These are phyloP conservation scores for Stenocarpella maydis DNA, from an alignment of 2,329 filamentous ascomycete species.

Conservation along the genomic window DNA sequence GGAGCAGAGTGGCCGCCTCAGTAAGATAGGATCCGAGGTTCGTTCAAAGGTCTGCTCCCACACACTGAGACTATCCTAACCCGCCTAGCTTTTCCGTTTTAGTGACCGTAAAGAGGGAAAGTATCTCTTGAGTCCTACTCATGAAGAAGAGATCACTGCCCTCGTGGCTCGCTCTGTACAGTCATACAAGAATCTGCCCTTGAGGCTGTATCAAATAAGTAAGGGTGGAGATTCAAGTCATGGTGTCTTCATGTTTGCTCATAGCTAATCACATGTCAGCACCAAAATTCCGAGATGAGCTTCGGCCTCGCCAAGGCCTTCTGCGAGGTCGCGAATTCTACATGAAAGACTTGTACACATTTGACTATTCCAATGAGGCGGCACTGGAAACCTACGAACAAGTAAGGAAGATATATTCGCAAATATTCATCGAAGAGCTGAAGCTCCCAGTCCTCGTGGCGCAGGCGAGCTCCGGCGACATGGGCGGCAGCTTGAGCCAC, in stretches of 20 bases:
- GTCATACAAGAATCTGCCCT: conserved; percentile 86
- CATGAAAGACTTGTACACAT: conserved; percentile 99
- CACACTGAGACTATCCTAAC: conserved; percentile 19
- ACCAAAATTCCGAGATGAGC: conserved; percentile 94
- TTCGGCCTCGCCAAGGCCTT: conserved; percentile 85
- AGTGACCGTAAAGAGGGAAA: conserved; percentile 77
- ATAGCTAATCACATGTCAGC: conserved; percentile 54
- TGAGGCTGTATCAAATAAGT: conserved; percentile 92
- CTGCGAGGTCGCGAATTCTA: conserved; percentile 89
- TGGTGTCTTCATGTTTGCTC: no score
- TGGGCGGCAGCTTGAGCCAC: conserved; percentile 92
- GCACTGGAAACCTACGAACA: conserved; percentile 82
- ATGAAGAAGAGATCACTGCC: conserved; percentile 94
- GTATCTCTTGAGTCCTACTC: conserved; percentile 87
- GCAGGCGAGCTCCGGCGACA: conserved; percentile 92
- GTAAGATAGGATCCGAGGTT: conserved; percentile 77
- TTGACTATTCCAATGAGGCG: conserved; percentile 73
- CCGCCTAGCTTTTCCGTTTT: conserved; percentile 78
- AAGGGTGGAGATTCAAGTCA: conserved; percentile 41
- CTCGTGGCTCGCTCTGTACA: conserved; percentile 77
- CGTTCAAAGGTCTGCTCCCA: conserved; percentile 26
- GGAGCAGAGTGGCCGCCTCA: conserved; percentile 83
- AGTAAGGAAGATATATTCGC: conserved; percentile 77
- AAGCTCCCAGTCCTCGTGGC: conserved; percentile 86
- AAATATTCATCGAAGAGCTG: conserved; percentile 78